Evolutionary conservation across 345 rosid species (phyloP), one percentile per base, ranked within the genome.

Genomic region (Aquilaria malaccensis): DNA sequence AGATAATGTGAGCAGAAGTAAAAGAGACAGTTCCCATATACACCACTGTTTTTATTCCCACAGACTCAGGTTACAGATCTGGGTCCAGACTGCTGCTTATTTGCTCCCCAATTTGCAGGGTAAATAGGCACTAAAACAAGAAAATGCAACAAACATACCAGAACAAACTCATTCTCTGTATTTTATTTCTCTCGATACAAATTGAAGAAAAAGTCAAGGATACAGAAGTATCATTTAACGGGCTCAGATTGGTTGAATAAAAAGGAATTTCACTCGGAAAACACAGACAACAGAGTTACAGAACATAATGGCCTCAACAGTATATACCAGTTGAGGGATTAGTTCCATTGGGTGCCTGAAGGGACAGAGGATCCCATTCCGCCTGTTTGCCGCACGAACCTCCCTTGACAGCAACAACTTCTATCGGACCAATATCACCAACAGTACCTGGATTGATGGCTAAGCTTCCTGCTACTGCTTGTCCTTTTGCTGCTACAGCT

Each of bases 401-500:
- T 4, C 63, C 64, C 31, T 74, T 65, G 59, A 71, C 63, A 2
- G 80, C 59, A 60, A 70, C 55, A 29, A 56, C 67, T 63, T 70
- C 69, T 9, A 74, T 68, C 55, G 33, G 76, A 45, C 68, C 70
- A n/a, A 74, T 62, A 53, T 29, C 52, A 9, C 56, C 61, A 1
- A 50, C 59, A 30, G 66, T 37, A 7, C 31, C 59, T 37, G 5
- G 43, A 5, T 37, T 37, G 43, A 37, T 37, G 43, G 43, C 1
- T 37, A 37, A 37, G 0, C 73, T 22, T 33, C 70, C 79, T 5
- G 32, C 15, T 0, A 70, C 68, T 41, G 77, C 33, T 30, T 73
- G 63, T 68, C 56, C 70, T 70, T 80, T 81, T 32, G 79, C 82
- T 56, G 80, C 77, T 13, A 74, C 64, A 2, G 80, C 72, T 75